Evolutionary conservation across 257 asterid genomes (phyloP), one percentile per base, ranked within the genome.

Genomic region (Solanum ossicruentum): DNA sequence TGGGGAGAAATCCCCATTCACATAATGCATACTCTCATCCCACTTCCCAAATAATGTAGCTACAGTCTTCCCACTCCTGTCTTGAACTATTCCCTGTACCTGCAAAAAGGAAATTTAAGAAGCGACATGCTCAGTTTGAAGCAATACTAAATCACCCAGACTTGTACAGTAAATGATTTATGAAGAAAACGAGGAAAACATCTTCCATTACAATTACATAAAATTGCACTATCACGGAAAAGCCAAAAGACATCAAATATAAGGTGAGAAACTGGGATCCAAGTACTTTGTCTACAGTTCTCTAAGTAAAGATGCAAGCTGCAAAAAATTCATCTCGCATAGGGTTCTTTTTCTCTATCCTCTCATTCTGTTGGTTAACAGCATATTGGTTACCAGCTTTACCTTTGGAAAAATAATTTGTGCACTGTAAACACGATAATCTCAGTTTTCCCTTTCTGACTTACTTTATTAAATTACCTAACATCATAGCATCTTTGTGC

Each of bases 11-110:
- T 96, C 99, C 86, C 99, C 99, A 81, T 89, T 71, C 54, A 92
- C 91, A 81, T 89, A 96, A 89, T 93, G 92, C 95, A 95, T 89
- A 89, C 97, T 96, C 88, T 96, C 99, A 72, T 95, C 98, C 99
- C 99, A 96, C 87, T 96, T 96, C 32, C 99, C 99, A 49, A 93
- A 91, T 87, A 95, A 78, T 60, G 98, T 93, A 72, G 98, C 98
- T 77, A 90, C 93, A 15, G 93, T 92, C 88, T 93, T 96, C 82
- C 99, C 99, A 85, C 86, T 89, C 87, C 87, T 91, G 89, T 95
- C 98, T 88, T 91, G 98, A 66, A 96, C 98, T 61, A 87, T 78
- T 88, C 99, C 99, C 32, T 95, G 98, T 77, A 96, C 99, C 99
- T 96, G 95, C 88, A 89, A 85, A 54, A 51, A 32, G 23, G 26